A percentile compares a stretch with the other conserved stretches of the same genome.
Evolutionary conservation across 179 eudicot genomes (phyloP).

Genomic region (Spergularia azorica): DNA sequence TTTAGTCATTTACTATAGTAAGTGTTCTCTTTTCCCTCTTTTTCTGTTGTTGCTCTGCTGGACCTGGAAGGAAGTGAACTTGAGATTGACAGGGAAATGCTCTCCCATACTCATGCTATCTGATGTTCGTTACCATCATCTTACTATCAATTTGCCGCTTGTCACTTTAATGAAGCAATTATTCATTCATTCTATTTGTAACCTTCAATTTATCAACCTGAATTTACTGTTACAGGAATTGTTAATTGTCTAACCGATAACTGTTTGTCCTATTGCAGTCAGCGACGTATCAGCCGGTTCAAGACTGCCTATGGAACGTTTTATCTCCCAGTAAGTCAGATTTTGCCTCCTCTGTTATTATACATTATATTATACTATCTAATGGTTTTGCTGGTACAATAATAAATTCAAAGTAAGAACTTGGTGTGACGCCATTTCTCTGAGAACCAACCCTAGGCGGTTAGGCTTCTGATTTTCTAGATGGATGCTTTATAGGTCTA

Average conservation of each 20-base stretch:
- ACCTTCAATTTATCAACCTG: not conserved
- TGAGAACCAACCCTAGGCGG: no score
- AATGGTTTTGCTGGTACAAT: no score
- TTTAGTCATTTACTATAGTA: no score
- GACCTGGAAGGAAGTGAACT: not conserved
- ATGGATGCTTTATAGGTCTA: no score
- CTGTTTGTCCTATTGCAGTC: constrained; percentile 24
- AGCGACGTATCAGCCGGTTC: constrained; percentile 27
- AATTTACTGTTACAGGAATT: no score
- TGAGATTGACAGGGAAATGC: no score
- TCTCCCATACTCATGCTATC: no score
- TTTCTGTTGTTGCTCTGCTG: not conserved
- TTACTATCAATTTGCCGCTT: not conserved
- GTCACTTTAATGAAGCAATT: not conserved
- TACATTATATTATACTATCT: not conserved
- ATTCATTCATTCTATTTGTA: not conserved
- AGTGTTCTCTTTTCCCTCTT: not conserved
- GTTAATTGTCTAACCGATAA: not conserved
- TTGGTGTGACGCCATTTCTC: no score
- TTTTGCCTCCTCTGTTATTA: not conserved
- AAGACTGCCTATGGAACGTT: constrained; percentile 37
- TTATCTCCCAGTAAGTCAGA: constrained; percentile 32
- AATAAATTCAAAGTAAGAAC: no score
- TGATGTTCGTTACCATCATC: no score
- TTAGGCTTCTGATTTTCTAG: no score